Evolutionary conservation across 371 early-diverging fungal species (phyloP).

Genomic region (Chytridiales sp.): DNA sequence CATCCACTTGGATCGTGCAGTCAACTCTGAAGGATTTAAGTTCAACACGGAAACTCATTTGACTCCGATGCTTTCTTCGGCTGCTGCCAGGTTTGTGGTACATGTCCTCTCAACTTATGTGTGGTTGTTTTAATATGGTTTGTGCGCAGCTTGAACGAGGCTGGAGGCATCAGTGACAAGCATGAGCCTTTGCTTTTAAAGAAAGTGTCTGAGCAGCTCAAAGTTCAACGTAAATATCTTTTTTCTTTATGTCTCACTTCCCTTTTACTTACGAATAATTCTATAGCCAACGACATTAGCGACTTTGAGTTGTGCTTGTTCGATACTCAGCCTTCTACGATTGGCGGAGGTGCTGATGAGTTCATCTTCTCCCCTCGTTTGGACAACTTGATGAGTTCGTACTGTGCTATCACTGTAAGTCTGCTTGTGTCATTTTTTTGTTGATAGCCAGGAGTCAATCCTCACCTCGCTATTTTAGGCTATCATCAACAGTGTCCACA

Average conservation of each 20-base stretch:
- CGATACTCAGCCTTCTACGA: constrained; percentile 77
- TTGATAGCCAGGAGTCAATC: constrained; percentile 9
- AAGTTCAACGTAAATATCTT: constrained; percentile 55
- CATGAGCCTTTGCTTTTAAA: constrained; percentile 80
- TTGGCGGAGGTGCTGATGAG: constrained; percentile 87
- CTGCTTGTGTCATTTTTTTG: neutral
- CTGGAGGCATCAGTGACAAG: constrained; percentile 27
- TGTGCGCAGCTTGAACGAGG: constrained; percentile 26
- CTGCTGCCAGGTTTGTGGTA: constrained; percentile 60
- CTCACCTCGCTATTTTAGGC: constrained; percentile 38
- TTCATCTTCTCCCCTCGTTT: constrained; percentile 91
- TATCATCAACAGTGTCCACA: constrained; percentile 51
- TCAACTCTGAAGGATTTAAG: constrained; percentile 75
- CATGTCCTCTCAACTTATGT: too few relatives aligned
- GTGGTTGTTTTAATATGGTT: constrained; percentile 6
- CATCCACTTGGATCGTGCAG: constrained; percentile 89
- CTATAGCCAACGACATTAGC: constrained; percentile 66
- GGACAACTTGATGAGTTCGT: constrained; percentile 95
- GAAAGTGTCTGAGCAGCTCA: constrained; percentile 72
- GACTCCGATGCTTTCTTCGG: constrained; percentile 83
- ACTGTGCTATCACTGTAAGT: constrained; percentile 68
- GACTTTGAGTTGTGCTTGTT: constrained; percentile 96
- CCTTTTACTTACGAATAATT: constrained; percentile 2
- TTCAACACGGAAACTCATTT: constrained; percentile 95
- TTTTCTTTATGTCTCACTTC: neutral